Evolutionary conservation across 371 early-diverging fungal genomes (phyloP), one percentile per base, ranked within the genome.

Genomic region (Fennellomyces sp.): DNA sequence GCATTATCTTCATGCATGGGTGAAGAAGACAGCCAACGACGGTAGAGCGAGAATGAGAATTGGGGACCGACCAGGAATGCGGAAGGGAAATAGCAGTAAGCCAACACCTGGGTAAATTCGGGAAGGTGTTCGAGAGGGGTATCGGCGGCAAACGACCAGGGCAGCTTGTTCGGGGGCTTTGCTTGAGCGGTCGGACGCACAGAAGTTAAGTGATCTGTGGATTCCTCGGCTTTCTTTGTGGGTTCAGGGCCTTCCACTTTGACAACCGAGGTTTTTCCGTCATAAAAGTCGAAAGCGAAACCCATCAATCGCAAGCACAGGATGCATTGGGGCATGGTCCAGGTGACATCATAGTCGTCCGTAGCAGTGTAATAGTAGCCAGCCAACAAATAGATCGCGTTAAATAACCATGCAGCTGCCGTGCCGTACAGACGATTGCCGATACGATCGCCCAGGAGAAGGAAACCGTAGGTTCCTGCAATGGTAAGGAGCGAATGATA

Each of bases 251-350:
- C 65, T 19, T 59, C 65, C 27, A 59, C 56, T 10, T 36, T 59
- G 7, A 50, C 48, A n/a, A 21, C 30, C n/a, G 58, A 64, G 17
- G 42, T 25, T 15, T 33, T 38, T 23, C 70, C 90, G 61, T 91
- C 91, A 63, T 72, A 75, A 52, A 73, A 85, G 61, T 91, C 91
- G 69, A 87, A 78, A 19, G 78, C 84, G 59, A 88, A 86, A 0
- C 89, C 90, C 72, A 91, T 90, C 69, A 91, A 64, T 41, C 90
- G 81, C 29, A 91, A 70, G 58, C 87, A 87, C 21, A 90, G 73
- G 5, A 91, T 84, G 56, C 88, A 90, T 62, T 90, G 89, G 17
- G 88, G 80, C 82, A 88, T 90, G 5, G 89, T 88, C 82, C 88
- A 90, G 58, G 83, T 77, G 52, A 90, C 76, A 60, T 87, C 88